Evolutionary conservation across 495 filamentous ascomycete genomes (phyloP).

Genomic region (Astrocystis sublimbata): DNA sequence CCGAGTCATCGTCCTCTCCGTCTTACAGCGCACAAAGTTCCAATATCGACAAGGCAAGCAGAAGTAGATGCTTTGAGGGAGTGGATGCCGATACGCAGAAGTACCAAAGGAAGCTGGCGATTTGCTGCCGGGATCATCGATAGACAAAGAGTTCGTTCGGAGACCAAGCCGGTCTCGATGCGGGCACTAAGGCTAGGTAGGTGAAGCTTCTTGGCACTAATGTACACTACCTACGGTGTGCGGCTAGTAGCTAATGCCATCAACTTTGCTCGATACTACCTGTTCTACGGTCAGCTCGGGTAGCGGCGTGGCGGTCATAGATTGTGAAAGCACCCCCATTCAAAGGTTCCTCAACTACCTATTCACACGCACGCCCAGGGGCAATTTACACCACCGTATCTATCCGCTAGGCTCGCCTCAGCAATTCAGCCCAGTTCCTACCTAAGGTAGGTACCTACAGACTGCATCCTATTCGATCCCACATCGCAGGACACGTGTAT

Average conservation of each 20-base stretch:
- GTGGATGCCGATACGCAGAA: neutral
- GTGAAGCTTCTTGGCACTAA: neutral
- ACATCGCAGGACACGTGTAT: neutral
- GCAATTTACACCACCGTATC: neutral
- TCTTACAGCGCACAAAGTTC: too few relatives aligned
- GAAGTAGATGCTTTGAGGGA: too few relatives aligned
- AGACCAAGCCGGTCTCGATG: neutral
- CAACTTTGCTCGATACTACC: neutral
- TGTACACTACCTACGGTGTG: too few relatives aligned
- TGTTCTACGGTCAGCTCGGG: neutral
- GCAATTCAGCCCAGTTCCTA: neutral
- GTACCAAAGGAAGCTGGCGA: constrained; percentile 13
- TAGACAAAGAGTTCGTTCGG: constrained; percentile 8
- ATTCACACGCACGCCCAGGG: neutral
- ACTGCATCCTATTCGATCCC: constrained; percentile 10
- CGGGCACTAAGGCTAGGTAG: constrained; percentile 8
- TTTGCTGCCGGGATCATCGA: too few relatives aligned
- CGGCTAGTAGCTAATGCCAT: too few relatives aligned
- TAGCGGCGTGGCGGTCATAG: constrained; percentile 3
- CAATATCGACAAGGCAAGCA: neutral
- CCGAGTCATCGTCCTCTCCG: neutral
- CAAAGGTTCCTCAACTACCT: neutral
- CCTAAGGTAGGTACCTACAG: too few relatives aligned
- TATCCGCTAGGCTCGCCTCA: neutral
- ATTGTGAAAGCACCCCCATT: neutral